phyloP scores from a whole-genome alignment of 1,284 basidiomycete genomes.

The Ustilago loliicola region DNA sequence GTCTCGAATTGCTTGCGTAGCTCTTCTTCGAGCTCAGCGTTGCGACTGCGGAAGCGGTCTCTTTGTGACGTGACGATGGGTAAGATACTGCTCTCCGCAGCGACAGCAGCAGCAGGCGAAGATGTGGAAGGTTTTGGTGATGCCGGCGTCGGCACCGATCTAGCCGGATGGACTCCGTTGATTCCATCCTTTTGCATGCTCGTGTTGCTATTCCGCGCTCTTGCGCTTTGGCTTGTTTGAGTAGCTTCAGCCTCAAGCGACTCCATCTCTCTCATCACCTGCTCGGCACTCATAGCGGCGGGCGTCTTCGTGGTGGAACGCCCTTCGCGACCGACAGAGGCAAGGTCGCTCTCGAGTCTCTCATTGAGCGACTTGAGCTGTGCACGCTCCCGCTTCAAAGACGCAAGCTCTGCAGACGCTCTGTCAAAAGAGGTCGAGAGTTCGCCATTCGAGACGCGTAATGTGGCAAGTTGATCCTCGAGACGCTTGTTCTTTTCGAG shows the following conservation, averaged over 20 bases:
- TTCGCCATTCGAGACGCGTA: constrained; percentile 78
- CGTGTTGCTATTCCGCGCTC: background rate
- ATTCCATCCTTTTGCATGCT: constrained; percentile 3
- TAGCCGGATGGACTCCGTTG: constrained; percentile 11
- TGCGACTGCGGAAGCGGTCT: constrained; percentile 93
- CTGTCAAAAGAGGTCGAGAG: constrained; percentile 23
- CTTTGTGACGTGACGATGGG: constrained; percentile 93
- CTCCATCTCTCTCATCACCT: constrained; percentile 43
- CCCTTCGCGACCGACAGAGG: constrained; percentile 69
- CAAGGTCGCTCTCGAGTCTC: constrained; percentile 87
- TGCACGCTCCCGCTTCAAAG: constrained; percentile 78
- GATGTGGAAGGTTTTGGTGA: constrained; percentile 21
- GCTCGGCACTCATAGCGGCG: constrained; percentile 36
- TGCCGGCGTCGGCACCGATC: constrained; percentile 7
- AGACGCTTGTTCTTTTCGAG: constrained; percentile 93
- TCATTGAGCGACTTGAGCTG: constrained; percentile 86
- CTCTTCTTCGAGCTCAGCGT: constrained; percentile 97
- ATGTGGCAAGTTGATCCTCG: constrained; percentile 91
- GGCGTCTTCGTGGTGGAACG: constrained; percentile 11
- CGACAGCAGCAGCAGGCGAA: constrained; percentile 2
- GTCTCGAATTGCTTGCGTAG: constrained; percentile 91
- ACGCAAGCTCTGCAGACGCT: constrained; percentile 76
- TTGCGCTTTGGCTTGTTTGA: constrained; percentile 5
- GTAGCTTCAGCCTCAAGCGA: constrained; percentile 39
- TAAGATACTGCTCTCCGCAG: constrained; percentile 48